A percentile compares a stretch with the other conserved stretches of the same genome.
Evolutionary conservation across 192 early-diverging fungal genomes (phyloP).

Genomic region (Coemansia sp.): DNA sequence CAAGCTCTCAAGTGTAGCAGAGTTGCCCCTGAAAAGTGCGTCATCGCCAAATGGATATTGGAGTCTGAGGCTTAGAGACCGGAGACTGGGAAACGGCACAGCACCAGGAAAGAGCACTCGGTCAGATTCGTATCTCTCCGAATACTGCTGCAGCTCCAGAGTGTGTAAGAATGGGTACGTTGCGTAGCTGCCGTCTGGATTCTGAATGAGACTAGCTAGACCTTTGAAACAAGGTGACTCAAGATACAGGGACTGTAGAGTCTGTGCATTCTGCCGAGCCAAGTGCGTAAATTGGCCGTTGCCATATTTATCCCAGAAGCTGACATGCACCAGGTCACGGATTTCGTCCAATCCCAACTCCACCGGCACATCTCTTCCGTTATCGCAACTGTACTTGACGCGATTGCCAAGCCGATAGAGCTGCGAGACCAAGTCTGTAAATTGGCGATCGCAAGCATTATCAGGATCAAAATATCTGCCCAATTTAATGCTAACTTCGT

Average conservation of each 20-base stretch:
- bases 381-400: neutral
- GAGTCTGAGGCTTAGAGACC: neutral
- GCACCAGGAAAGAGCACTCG: neutral
- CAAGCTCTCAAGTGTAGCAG: no score
- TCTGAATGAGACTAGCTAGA: neutral
- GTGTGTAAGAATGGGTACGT: neutral
- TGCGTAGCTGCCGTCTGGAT: neutral
- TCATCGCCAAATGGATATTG: neutral
- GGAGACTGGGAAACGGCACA: neutral
- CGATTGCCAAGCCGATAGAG: neutral
- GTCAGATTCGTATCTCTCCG: neutral
- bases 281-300: neutral
- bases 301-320: neutral
- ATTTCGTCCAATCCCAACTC: neutral
- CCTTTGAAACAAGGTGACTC: neutral
- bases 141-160: neutral
- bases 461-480: neutral
- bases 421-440: neutral
- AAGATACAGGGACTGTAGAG: neutral
- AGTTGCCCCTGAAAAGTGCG: no score
- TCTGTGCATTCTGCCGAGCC: neutral
- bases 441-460: neutral
- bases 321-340: no score
- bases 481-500: neutral
- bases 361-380: neutral